Conservation (phyloP, 108 stramenopile species). For the Skeletonema marinoi region DNA sequence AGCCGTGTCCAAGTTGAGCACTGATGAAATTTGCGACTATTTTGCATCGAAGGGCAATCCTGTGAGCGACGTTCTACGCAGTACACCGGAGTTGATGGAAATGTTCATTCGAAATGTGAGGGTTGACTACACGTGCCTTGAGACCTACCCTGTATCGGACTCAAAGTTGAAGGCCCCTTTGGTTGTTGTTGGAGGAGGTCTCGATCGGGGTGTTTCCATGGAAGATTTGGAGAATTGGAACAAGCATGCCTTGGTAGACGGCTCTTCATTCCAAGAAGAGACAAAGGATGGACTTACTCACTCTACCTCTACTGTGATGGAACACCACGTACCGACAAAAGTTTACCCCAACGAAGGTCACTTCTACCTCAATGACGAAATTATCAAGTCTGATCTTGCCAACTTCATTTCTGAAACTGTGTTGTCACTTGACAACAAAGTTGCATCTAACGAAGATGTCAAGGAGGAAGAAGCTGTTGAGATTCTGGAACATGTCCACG, state of each 20-base stretch:
- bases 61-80: slow-evolving; percentile 1
- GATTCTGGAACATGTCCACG: neutral
- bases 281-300: too few species aligned
- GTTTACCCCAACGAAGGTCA: slow-evolving; percentile 6
- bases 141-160: neutral
- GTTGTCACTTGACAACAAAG: neutral
- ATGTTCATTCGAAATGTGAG: slow-evolving; percentile 8
- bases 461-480: neutral
- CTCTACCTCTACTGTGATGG: too few species aligned
- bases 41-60: slow-evolving; percentile 12
- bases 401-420: neutral
- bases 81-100: slow-evolving; percentile 14
- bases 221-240: slow-evolving; percentile 12
- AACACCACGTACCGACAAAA: neutral
- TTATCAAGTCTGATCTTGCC: neutral
- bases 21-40: neutral
- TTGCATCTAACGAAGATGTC: neutral
- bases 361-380: slow-evolving; percentile 7
- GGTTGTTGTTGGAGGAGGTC: slow-evolving; percentile 16
- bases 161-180: neutral
- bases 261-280: too few species aligned
- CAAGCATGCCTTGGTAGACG: neutral
- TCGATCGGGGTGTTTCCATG: slow-evolving; percentile 5
- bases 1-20: neutral
- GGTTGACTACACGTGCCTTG: slow-evolving; percentile 10